Base-by-base conservation (phyloP, 2,329 filamentous ascomycete species). In the Cladobotryum mycophilum region DNA sequence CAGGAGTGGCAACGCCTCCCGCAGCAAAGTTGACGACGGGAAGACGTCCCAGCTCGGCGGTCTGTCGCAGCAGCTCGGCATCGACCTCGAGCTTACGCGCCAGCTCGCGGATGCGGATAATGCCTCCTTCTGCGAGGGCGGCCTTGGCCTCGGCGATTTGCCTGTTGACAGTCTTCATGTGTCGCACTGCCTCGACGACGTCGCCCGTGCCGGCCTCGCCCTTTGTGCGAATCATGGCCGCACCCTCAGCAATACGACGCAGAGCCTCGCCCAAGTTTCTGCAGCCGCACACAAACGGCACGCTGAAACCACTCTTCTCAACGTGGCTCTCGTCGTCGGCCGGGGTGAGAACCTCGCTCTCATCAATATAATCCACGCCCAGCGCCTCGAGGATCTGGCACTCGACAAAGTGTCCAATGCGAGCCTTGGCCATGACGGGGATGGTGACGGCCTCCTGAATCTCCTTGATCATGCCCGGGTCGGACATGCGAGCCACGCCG, bases 211-310 rank as follows among this genome's bases (percentile, higher is more conserved):
- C 93, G 36, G 93, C 93, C 75, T 99, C 93, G 58, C 93, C 93
- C 78, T 97, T 99, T 58, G 93, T 99, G 62, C 93, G 85, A 73
- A 99, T 96, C 92, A 99, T 97, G 64, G 92, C 92, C 9, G 93
- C 93, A 56, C 93, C 93, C 75, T 97, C 93, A 56, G 83, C 81
- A 64, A 99, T 90, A 56, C 93, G 81, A 56, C 93, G 81, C 50
- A 99, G 81, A 14, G 93, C 93, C 76, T 99, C 93, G 55, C 90
- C 90, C 12, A 97, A 78, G 76, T 95, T 91, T 55, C 92, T 81
- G 79, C 93, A 97, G 49, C 93, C 93, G 71, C 93, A 97, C 52
- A 99, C 93, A 66, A 97, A 99, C 47, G 93, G 93, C 17, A 86
- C 84, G 64, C 79, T 81, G 78, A 88, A 97, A 57, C 71, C 70